A percentile compares a stretch with the other conserved stretches of the same genome.
phyloP scores from a whole-genome alignment of 31 red algal genomes.

The Bonnemaisonia californica region DNA sequence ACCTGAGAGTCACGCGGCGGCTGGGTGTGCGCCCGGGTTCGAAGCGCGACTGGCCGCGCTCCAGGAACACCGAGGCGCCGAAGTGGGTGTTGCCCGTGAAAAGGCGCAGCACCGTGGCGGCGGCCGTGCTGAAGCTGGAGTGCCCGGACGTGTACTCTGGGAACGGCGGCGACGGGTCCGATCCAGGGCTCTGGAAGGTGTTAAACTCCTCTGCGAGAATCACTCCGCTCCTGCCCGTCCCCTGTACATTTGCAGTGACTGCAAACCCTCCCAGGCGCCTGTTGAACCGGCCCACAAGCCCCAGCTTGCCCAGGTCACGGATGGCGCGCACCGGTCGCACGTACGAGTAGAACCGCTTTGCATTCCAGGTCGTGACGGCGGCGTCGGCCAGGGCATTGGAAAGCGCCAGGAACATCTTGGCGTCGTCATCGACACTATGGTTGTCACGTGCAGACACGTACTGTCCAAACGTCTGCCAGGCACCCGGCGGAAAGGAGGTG shows the following conservation, averaged over 20 bases:
- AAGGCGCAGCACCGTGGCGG: too few relatives aligned
- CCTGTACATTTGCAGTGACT: background rate
- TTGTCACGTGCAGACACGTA: too few relatives aligned
- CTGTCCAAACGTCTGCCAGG: too few relatives aligned
- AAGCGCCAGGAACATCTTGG: background rate
- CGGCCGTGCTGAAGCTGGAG: too few relatives aligned
- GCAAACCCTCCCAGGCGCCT: background rate
- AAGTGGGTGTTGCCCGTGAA: too few relatives aligned
- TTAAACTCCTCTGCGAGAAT: background rate
- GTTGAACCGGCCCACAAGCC: too few relatives aligned
- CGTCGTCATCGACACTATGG: too few relatives aligned
- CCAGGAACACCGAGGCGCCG: too few relatives aligned
- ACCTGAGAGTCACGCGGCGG: too few relatives aligned
- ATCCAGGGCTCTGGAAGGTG: background rate
- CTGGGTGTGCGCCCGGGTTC: too few relatives aligned
- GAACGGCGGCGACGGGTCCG: background rate
- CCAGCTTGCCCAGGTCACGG: too few relatives aligned
- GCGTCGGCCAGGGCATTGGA: background rate
- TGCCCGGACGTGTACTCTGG: conserved; percentile 5
- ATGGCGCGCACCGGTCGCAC: background rate
- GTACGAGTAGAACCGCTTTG: background rate
- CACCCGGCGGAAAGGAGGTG: background rate
- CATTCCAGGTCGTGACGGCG: background rate
- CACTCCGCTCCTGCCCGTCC: background rate
- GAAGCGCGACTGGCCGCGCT: too few relatives aligned